A percentile compares a stretch with the other conserved stretches of the same genome.
Evolutionary conservation across 495 filamentous ascomycete species (phyloP).

Genomic region (Jackrogersella minutella): DNA sequence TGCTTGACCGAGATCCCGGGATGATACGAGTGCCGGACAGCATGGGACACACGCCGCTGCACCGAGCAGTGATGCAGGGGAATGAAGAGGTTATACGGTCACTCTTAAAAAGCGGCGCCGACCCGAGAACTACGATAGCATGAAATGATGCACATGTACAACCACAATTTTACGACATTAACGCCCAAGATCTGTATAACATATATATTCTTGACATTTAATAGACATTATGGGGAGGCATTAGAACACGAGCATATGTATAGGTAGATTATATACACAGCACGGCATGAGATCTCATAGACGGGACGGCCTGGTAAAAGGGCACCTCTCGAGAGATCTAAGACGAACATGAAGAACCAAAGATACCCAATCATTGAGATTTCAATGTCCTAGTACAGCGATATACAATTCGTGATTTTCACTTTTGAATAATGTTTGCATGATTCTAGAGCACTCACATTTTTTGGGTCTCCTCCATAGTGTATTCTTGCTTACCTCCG

Average conservation of each 20-base stretch:
- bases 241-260: not conserved
- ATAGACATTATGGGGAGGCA: not conserved
- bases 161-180: not conserved
- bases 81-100: conserved; percentile 8
- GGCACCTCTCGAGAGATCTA: not conserved
- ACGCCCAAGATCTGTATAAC: not conserved
- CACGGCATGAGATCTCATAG: not conserved
- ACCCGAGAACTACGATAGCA: conserved; percentile 2
- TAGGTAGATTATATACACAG: not conserved
- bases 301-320: not conserved
- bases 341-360: not conserved
- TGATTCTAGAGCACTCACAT: not conserved
- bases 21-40: conserved; percentile 6
- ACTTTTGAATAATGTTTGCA: not conserved
- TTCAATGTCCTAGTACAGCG: not conserved
- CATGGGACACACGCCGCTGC: conserved; percentile 7
- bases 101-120: conserved; percentile 8
- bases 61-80: conserved; percentile 8
- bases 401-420: not conserved
- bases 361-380: not conserved
- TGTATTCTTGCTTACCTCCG: not conserved
- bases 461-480: too few species aligned
- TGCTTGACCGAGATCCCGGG: conserved; percentile 1
- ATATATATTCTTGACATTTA: not conserved
- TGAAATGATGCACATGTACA: not conserved